Base-by-base conservation (phyloP, 495 filamentous ascomycete genomes). In the Neurospora terricola region DNA sequence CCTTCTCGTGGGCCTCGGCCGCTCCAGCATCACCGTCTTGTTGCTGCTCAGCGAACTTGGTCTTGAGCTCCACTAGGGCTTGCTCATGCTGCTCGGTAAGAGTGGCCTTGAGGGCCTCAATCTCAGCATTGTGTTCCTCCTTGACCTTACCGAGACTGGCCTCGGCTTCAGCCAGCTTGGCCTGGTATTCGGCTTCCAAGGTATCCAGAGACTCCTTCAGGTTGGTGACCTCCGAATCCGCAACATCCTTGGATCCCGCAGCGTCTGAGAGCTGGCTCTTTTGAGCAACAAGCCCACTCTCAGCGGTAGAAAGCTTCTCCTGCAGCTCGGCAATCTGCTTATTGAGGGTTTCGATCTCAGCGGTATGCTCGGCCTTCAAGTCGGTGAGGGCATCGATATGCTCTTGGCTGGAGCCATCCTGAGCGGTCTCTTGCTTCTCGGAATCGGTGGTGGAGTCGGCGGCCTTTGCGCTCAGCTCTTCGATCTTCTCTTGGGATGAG, bases 341-440 rank as follows among this genome's bases (percentile, higher is more conserved):
- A 43, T 80, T 77, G 7, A 86, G 69, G 7, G 75, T 69, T 72
- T 87, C 85, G 43, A 87, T 78, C 69, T 84, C 83, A 23, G 83
- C 75, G 38, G 84, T 80, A 75, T 88, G 86, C 69, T 85, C 81
- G 40, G 80, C 77, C 77, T 83, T 84, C 38, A 88, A 75, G 30
- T 76, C 78, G 42, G 85, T 81, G 12, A 87, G 74, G 1, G 86
- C 80, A 18, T 82, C 80, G 48, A 75, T 77, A n/a, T 85, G 77
- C 21, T 84, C 82, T 74, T 83, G 77, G 70, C 75, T 74, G 23
- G 81, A 72, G 62, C 73, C 75, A 69, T 79, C 79, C 69, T 80
- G 70, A 27, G 79, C 73, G n/a, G 62, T 72, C 16, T 77, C 72
- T 9, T 71, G 38, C 16, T 38, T 70, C 14, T 78, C 72, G 5